Evolutionary conservation across 257 asterid species (phyloP).

Genomic region (Lithospermum erythrorhizon): DNA sequence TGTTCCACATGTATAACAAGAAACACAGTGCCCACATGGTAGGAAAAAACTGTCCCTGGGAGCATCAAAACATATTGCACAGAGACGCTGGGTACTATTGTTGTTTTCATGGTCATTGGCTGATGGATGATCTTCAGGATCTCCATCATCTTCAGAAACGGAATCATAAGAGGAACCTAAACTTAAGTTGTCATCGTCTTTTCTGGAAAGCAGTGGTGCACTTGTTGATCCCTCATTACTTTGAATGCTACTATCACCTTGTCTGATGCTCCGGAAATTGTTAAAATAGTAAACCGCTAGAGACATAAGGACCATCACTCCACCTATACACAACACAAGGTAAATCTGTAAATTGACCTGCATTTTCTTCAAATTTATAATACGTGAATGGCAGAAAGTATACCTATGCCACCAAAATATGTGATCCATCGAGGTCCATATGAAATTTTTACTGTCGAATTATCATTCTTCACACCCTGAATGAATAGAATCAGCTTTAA

Average conservation of each 20-base stretch:
- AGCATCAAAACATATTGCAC: slow-evolving; percentile 85
- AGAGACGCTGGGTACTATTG: slow-evolving; percentile 27
- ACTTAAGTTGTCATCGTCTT: slow-evolving; percentile 42
- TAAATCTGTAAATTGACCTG: slow-evolving; percentile 5
- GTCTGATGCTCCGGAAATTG: slow-evolving; percentile 19
- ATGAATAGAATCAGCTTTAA: slow-evolving; percentile 9
- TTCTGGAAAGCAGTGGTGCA: slow-evolving; percentile 43
- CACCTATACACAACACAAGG: slow-evolving; percentile 35
- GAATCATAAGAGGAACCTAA: slow-evolving; percentile 48
- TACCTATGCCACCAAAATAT: slow-evolving; percentile 56
- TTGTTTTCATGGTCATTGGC: slow-evolving; percentile 32
- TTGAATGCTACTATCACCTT: slow-evolving; percentile 21
- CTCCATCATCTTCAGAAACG: slow-evolving; percentile 39
- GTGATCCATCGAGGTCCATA: slow-evolving; percentile 69
- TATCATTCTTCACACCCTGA: slow-evolving; percentile 37
- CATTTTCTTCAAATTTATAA: background rate
- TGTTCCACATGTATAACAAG: slow-evolving; percentile 72
- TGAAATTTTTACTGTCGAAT: slow-evolving; percentile 43
- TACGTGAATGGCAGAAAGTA: background rate
- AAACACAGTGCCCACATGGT: slow-evolving; percentile 81
- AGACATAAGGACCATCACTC: slow-evolving; percentile 32
- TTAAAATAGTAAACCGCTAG: slow-evolving; percentile 24
- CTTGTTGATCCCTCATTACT: slow-evolving; percentile 29
- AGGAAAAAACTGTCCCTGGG: slow-evolving; percentile 72
- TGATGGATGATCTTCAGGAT: slow-evolving; percentile 22